Base-by-base conservation (phyloP, 805 yeast genomes). In the Yamadazyma ubonensis region DNA sequence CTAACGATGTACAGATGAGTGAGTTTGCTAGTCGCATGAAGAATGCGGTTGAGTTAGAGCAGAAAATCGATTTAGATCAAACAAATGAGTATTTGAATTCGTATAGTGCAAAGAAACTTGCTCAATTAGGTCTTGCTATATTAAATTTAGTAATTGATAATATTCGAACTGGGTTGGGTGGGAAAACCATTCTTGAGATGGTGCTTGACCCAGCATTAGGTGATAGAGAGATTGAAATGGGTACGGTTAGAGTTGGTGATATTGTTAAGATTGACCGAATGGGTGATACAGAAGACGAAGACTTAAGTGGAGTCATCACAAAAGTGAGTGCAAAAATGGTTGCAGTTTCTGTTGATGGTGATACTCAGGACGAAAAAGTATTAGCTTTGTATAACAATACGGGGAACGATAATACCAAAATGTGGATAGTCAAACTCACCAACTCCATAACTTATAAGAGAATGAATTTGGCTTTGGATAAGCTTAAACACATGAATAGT, bases 141-240 rank as follows among this genome's bases (percentile, higher is more conserved):
- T 58, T 80, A 34, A 86, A 89, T 57, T 65, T 91, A 34, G 56
- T 64, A 0, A 63, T 83, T 10, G 71, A 73, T n/a, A 78, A 79
- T 40, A 61, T 85, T 2, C 68, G 83, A 40, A 83, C 90, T 0
- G 95, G 96, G 0, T 63, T 87, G 7, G 95, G 87, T 11, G 96
- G 96, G 2, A 77, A 81, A 42, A 67, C 79, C 1, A 66, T 83
- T 4, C 50, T 87, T 10, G 95, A 87, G 47, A 59, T 91, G 38
- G 67, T 52, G 12, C 63, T 69, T 20, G 91, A 85, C 46, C 65
- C 81, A 0, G 71, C 71, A 2, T 75, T 54, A 36, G 53, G 57
- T 18, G 61, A 50, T 8, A 44, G 39, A 25, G 61, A 54, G 20
- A 54, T 76, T 5, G 70, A 65, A 10, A 48, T 62, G 12, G 83